Evolutionary conservation across 1,139 yeast species (phyloP).

Genomic region (Suzukiozyma palmioleophila): DNA sequence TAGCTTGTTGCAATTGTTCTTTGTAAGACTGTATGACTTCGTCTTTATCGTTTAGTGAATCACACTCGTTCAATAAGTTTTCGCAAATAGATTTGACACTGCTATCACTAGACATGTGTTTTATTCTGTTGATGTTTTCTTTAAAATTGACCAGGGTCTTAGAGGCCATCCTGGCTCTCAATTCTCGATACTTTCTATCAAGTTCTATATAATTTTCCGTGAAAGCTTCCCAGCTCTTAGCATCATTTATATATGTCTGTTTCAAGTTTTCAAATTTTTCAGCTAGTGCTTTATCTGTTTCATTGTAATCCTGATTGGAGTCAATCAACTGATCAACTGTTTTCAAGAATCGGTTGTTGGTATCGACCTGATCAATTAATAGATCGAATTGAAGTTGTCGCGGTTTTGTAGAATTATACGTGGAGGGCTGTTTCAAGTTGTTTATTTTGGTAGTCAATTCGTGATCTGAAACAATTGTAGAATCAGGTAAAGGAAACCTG

Average conservation of each 20-base stretch:
- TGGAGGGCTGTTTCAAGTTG: constrained; percentile 4
- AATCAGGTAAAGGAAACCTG: too few species aligned
- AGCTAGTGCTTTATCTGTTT: constrained; percentile 8
- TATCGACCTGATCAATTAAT: constrained; percentile 12
- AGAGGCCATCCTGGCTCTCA: constrained; percentile 17
- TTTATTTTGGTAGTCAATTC: constrained; percentile 4
- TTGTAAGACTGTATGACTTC: constrained; percentile 8
- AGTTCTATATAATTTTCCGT: constrained; percentile 38
- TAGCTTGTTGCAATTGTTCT: constrained; percentile 12
- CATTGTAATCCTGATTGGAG: constrained; percentile 12
- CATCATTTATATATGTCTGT: constrained; percentile 27
- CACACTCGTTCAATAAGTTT: constrained; percentile 18
- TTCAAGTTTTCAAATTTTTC: constrained; percentile 17
- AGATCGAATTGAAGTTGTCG: constrained; percentile 10
- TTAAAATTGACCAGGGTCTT: constrained; percentile 10
- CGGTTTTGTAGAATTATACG: constrained; percentile 8
- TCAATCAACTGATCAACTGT: constrained; percentile 20
- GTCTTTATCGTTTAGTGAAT: constrained; percentile 11
- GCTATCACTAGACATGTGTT: constrained; percentile 19
- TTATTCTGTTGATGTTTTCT: constrained; percentile 22
- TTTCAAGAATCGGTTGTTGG: constrained; percentile 19
- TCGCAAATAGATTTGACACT: constrained; percentile 20
- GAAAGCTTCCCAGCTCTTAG: constrained; percentile 24
- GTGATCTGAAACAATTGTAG: constrained; percentile 1
- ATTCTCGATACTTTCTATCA: constrained; percentile 35